A percentile compares a stretch with the other conserved stretches of the same genome.
These are phyloP conservation scores for Xylariaceae sp. DNA, from an alignment of 2,329 filamentous ascomycete genomes.

Conservation along the genomic window DNA sequence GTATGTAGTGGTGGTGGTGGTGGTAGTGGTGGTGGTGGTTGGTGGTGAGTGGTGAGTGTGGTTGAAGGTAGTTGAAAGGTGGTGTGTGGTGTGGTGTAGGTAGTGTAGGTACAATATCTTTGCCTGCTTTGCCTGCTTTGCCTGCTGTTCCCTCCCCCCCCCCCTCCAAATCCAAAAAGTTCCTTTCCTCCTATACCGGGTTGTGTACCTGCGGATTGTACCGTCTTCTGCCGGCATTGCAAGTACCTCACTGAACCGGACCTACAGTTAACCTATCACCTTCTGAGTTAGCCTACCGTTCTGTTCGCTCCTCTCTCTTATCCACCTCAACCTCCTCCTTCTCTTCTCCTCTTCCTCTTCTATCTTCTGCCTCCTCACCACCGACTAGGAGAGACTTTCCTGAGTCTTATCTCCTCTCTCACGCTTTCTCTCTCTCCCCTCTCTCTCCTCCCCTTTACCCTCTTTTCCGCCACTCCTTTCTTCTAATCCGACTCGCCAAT, in stretches of 20 bases:
- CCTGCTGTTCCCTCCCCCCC: conserved; percentile 6
- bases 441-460: conserved; percentile 36
- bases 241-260: conserved; percentile 27
- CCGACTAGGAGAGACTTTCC: conserved; percentile 26
- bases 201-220: conserved; percentile 13
- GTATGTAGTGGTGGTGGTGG: not conserved
- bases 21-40: no score
- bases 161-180: conserved; percentile 17
- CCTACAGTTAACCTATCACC: conserved; percentile 28
- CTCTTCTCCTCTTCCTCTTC: conserved; percentile 33
- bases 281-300: conserved; percentile 40
- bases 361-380: conserved; percentile 33
- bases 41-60: no score
- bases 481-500: conserved; percentile 46
- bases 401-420: conserved; percentile 32
- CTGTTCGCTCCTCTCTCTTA: conserved; percentile 40
- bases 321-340: conserved; percentile 35
- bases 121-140: conserved; percentile 6
- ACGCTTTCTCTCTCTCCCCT: conserved; percentile 31
- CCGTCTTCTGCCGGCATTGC: not conserved
- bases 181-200: conserved; percentile 25
- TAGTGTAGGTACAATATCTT: conserved; percentile 6
- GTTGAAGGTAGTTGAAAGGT: no score
- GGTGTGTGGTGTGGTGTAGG: not conserved
- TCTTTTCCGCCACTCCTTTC: conserved; percentile 46